Evolutionary conservation across 257 asterid species (phyloP).

Genomic region (Solanum rostratum): DNA sequence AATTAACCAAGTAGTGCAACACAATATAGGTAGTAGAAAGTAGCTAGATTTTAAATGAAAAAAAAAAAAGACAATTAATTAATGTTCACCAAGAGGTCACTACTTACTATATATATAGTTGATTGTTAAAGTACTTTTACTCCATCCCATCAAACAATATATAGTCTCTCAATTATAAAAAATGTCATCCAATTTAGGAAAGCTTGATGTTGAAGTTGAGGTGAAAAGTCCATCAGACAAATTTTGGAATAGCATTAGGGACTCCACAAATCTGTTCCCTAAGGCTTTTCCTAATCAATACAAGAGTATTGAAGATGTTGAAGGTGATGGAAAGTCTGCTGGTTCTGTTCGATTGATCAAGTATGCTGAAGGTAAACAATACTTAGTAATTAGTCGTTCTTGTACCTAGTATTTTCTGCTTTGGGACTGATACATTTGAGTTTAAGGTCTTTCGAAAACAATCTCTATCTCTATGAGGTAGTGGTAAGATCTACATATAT

Average conservation of each 20-base stretch:
- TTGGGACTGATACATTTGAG: too few relatives aligned
- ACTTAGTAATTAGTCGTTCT: too few relatives aligned
- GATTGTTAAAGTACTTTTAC: background rate
- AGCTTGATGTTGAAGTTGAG: conserved; percentile 58
- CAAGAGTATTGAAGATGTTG: conserved; percentile 53
- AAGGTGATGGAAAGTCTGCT: conserved; percentile 67
- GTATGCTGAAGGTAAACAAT: conserved; percentile 35
- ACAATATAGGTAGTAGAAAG: conserved; percentile 6
- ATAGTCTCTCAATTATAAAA: background rate
- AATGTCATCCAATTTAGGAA: conserved; percentile 38
- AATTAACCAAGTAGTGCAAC: background rate
- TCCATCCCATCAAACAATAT: background rate
- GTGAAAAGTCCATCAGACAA: conserved; percentile 40
- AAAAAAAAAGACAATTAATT: background rate
- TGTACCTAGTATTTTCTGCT: too few relatives aligned
- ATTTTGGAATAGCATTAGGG: conserved; percentile 50
- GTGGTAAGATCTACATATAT: too few relatives aligned
- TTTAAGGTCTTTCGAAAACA: too few relatives aligned
- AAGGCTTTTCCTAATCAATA: conserved; percentile 56
- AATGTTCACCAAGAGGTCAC: background rate
- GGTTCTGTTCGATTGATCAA: conserved; percentile 55
- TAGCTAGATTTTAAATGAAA: background rate
- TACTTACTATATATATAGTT: background rate
- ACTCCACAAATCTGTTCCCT: conserved; percentile 52
- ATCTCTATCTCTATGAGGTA: too few relatives aligned